These are phyloP conservation scores for Gymnopus androsaceus DNA, from an alignment of 1,284 basidiomycete genomes.

Conservation along the genomic window DNA sequence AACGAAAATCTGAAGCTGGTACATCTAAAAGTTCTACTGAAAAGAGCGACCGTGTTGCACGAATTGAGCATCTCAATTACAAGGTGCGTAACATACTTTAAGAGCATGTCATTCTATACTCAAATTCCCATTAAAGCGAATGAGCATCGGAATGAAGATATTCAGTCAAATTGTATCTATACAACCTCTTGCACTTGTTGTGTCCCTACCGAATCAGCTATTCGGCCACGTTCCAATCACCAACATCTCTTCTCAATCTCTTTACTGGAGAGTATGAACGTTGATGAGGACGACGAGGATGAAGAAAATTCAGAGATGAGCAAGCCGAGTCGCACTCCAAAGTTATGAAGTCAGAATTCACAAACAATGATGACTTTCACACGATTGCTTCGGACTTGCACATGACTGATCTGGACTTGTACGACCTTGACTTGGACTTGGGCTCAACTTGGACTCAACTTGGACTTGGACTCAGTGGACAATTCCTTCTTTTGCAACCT, in stretches of 20 bases:
- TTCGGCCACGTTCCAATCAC: constrained; percentile 96
- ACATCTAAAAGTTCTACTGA: constrained; percentile 33
- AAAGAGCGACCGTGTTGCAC: constrained; percentile 47
- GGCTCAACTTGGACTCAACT: too few relatives aligned
- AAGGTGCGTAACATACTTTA: constrained; percentile 56
- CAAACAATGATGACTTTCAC: too few relatives aligned
- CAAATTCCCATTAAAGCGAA: constrained; percentile 55
- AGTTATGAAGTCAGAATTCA: too few relatives aligned
- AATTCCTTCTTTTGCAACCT: too few relatives aligned
- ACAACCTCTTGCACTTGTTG: constrained; percentile 86
- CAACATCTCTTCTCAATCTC: constrained; percentile 83
- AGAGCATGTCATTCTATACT: background rate
- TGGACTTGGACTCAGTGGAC: too few relatives aligned
- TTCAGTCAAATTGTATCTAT: constrained; percentile 87
- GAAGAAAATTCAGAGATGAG: constrained; percentile 49
- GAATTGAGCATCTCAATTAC: constrained; percentile 94
- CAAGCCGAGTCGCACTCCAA: constrained; percentile 37
- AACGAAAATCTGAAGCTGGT: constrained; percentile 48
- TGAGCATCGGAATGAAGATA: constrained; percentile 84
- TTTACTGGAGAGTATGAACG: constrained; percentile 64
- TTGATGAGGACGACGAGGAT: constrained; percentile 50
- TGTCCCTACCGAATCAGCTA: constrained; percentile 95
- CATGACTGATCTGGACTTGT: too few relatives aligned
- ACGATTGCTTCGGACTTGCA: too few relatives aligned
- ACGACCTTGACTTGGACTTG: too few relatives aligned